Evolutionary conservation across 1,284 basidiomycete genomes (phyloP), one percentile per base, ranked within the genome.

Genomic region (Ustilago vetiveriae): DNA sequence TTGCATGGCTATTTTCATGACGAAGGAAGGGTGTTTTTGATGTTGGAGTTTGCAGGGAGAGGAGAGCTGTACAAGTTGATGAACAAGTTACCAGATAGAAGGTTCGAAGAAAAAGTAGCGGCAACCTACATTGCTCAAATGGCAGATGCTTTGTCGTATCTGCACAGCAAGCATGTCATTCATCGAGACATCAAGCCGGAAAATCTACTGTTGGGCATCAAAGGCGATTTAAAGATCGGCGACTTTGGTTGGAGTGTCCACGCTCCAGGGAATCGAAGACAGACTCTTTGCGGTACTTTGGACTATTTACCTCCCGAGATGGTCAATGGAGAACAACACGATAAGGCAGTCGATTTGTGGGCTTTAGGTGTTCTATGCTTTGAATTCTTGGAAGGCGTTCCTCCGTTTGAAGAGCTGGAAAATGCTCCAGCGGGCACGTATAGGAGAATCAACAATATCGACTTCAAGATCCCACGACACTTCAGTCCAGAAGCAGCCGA

Each of bases 191-290:
- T 98, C 85, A 99, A 98, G 83, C 96, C 96, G 0, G 96, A 98
- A 84, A 99, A 99, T 82, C 84, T 99, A 45, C 86, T 99, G 8
- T 85, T 99, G 9, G 95, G 94, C 14, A 88, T 98, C 76, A 92
- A 94, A 71, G 96, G 95, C 39, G 95, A 98, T 82, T 86, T 99
- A 69, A 98, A 99, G 86, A 97, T 99, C 68, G 96, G 89, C 6
- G 96, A 98, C 83, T 98, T 99, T 83, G 96, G 96, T 7, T 98
- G 96, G 95, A 93, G 91, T 78, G 95, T 98, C 3, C 96, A 98
- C 82, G 96, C 96, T 0, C 96, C 95, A 0, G 89, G 92, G 0
- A 92, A 93, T 82, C 85, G 92, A 66, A 85, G 94, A 37, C 90
- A 88, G 81, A 97, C 94, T 0, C 86, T 97, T 4, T 98, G 94